Evolutionary conservation across 495 filamentous ascomycete genomes (phyloP), one percentile per base, ranked within the genome.

Genomic region (Melanomma pulvis-pyrius): DNA sequence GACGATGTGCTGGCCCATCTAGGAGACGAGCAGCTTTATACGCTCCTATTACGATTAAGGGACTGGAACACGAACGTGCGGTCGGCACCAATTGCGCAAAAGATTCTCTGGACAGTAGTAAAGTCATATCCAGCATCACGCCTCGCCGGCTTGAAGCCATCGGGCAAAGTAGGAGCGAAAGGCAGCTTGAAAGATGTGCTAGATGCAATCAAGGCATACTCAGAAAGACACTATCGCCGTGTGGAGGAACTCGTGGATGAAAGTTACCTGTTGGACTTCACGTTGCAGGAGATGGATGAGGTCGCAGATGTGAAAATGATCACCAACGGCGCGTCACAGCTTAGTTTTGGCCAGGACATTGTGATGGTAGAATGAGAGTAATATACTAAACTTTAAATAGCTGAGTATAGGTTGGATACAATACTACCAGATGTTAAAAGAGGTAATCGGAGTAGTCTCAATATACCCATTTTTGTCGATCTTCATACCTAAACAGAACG

Each of bases 51-150:
- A 21, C 80, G 94, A 36, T 73, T 97, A 49, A 81, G 96, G 28
- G 93, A 98, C 77, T 98, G 94, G 94, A 98, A 98, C 73, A 96
- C 94, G 19, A 97, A 96, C 65, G 93, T 90, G 0, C 82, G 91
- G 61, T 94, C 90, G n/a, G 87, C 92, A 9, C 82, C 84, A 1
- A 86, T 97, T 28, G 88, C 94, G 7, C 94, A 99, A 78, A 83
- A 88, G 49, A 86, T 98, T n/a, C 77, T 99, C 47, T 87, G 84
- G 76, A 85, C 88, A 17, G 72, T 99, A 13, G 87, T 97, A 61
- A 85, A 86, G 62, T 87, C 83, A 47, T 92, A 96, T 73, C 88
- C 90, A 17, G 88, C 88, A 19, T 82, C 83, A 32, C 84, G 89
- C 36, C 82, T 98, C 53, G 84, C 92, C 49, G 85, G 83, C 68